A percentile compares a stretch with the other conserved stretches of the same genome.
phyloP scores from a whole-genome alignment of 495 filamentous ascomycete species.

The Copromyces sp. region DNA sequence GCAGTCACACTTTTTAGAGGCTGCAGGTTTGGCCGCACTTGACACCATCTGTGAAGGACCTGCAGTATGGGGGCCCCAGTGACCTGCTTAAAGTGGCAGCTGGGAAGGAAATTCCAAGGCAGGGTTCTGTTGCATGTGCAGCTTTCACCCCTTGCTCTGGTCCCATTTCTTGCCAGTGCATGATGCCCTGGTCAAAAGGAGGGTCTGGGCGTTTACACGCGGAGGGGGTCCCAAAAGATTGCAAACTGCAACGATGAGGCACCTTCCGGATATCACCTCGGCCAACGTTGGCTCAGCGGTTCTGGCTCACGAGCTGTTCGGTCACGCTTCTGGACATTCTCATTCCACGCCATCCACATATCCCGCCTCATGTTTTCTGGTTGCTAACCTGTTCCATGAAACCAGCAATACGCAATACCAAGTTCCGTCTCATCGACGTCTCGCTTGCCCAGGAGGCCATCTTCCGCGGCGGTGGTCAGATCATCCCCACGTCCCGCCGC shows the following conservation, averaged over 20 bases:
- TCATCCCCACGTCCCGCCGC: slow-evolving; percentile 87
- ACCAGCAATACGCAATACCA: slow-evolving; percentile 89
- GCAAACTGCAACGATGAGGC: not conserved
- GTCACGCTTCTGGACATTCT: not conserved
- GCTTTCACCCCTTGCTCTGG: not conserved
- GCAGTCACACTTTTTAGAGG: not conserved
- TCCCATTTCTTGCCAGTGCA: not conserved
- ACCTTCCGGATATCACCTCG: not conserved
- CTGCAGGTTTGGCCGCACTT: not conserved
- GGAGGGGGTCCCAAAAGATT: not conserved
- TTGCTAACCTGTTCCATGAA: not conserved
- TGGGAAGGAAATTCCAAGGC: not conserved
- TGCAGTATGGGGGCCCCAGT: not conserved
- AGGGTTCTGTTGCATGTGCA: not conserved
- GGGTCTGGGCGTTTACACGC: not conserved
- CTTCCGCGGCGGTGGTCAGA: slow-evolving; percentile 89
- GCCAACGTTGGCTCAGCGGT: not conserved
- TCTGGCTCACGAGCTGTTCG: not conserved
- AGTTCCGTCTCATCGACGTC: slow-evolving; percentile 89
- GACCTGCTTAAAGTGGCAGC: slow-evolving; percentile 9
- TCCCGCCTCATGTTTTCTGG: not conserved
- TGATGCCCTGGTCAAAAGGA: not conserved
- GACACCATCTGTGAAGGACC: not conserved
- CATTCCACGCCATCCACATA: not conserved
- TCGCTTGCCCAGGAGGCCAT: slow-evolving; percentile 80